These are phyloP conservation scores for Aspergillus fructus DNA, from an alignment of 2,329 filamentous ascomycete genomes.

Conservation along the genomic window DNA sequence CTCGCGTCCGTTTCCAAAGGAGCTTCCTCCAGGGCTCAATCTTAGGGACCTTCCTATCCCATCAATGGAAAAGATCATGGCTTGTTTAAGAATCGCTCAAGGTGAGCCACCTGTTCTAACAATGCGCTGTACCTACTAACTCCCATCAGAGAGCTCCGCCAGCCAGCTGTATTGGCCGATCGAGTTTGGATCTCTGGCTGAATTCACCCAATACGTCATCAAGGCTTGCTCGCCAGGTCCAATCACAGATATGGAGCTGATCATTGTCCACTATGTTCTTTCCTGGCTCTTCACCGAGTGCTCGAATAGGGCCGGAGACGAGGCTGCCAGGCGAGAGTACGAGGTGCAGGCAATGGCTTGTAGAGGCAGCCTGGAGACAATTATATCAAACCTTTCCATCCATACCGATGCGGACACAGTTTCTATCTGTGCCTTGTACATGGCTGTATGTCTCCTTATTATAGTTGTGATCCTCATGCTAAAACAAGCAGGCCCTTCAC, in stretches of 20 bases:
- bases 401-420: conserved; percentile 9
- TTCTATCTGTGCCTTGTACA: conserved; percentile 13
- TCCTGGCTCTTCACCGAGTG: conserved; percentile 13
- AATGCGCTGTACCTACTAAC: too few relatives aligned
- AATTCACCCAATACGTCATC: conserved; percentile 16
- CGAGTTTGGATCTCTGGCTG: conserved; percentile 11
- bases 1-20: background rate
- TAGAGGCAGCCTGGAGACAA: conserved; percentile 14
- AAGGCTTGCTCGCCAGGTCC: conserved; percentile 13
- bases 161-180: conserved; percentile 13
- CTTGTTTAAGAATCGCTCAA: conserved; percentile 8
- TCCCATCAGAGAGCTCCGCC: background rate
- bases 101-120: background rate
- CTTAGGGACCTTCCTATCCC: conserved; percentile 7
- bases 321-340: conserved; percentile 1
- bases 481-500: conserved; percentile 3
- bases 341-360: conserved; percentile 9
- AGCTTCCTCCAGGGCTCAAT: background rate
- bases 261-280: conserved; percentile 17
- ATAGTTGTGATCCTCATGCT: too few relatives aligned
- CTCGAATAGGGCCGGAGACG: background rate
- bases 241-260: conserved; percentile 11
- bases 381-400: conserved; percentile 13
- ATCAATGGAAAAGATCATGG: conserved; percentile 3
- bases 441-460: conserved; percentile 11